Percentiles rank a stretch among this genome's conserved stretches.
Conservation (phyloP, 148 eudicot genomes). For the Vaccinium vitisidaea region DNA sequence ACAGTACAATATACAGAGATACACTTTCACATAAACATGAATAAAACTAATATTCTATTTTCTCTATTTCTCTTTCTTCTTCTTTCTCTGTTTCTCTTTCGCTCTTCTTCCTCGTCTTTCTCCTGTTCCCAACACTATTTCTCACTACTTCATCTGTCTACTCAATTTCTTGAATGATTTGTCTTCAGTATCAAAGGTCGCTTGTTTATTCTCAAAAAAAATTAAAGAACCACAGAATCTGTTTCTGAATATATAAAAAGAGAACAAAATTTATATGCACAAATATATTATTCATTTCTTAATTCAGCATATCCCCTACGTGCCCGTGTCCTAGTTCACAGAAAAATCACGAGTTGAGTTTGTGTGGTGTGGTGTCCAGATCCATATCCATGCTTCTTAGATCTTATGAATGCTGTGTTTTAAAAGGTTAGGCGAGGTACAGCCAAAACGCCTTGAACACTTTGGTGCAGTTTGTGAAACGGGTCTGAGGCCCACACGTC, state of each 20-base stretch:
- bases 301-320: neutral
- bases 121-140: neutral
- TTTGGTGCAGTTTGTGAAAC: neutral
- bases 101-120: neutral
- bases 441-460: neutral
- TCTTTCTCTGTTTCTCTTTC: neutral
- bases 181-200: too few species aligned
- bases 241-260: neutral
- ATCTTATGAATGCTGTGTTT: neutral
- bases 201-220: too few species aligned
- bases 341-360: neutral
- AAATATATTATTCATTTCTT: neutral
- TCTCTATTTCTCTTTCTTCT: neutral
- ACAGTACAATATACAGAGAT: too few species aligned
- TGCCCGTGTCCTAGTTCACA: neutral
- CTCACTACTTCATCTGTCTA: neutral
- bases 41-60: neutral
- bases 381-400: neutral
- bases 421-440: neutral
- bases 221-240: neutral
- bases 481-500: neutral
- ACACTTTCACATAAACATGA: too few species aligned
- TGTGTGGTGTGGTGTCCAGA: neutral
- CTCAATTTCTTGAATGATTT: neutral
- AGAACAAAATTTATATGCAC: neutral